Evolutionary conservation across 2,329 filamentous ascomycete genomes (phyloP), one percentile per base, ranked within the genome.

Genomic region (Aspergillaceae sp.): DNA sequence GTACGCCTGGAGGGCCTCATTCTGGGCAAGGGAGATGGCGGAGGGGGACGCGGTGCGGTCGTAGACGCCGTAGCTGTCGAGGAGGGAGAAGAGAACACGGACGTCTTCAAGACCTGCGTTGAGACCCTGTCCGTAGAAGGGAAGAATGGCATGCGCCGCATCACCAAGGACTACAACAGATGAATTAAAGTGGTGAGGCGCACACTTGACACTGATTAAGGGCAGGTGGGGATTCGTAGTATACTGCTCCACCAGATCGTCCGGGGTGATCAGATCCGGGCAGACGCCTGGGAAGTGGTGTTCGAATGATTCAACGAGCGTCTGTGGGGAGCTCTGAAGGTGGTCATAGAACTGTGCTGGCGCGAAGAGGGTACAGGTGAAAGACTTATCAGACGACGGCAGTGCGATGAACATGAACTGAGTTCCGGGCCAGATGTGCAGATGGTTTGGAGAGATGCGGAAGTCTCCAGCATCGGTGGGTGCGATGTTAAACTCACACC

Each of bases 381-480:
- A 98, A 2, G 87, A 86, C 47, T 87, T 89, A 63, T 97, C 89
- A 67, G 87, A 65, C n/a, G 75, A 76, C 0, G 92, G 91, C 38
- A 98, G 90, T 11, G 92, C 94, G 60, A 98, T 98, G 69, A 98
- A 98, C 94, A 98, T 97, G 59, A 92, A 91, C 37, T 90, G 82
- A 57, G 83, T 83, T 30, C 87, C 89, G 0, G 92, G 92, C 92
- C 92, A 98, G 62, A 98, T 98, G 67, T 98, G 92, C 1, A 98
- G 75, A 63, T 97, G 90, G 58, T 96, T 87, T 1, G 89, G 88
- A 0, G 88, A 92, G 55, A 97, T 92, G 41, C 76, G 75, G 62
- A 94, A 97, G 40, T 75, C 71, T 26, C 74, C 73, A 28, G 61
- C 56, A 5, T 63, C 53, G 0, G 67, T 61, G 7, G 86, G 76